Conservation (phyloP, 148 eudicot species). For the Dianthus caryophyllus region DNA sequence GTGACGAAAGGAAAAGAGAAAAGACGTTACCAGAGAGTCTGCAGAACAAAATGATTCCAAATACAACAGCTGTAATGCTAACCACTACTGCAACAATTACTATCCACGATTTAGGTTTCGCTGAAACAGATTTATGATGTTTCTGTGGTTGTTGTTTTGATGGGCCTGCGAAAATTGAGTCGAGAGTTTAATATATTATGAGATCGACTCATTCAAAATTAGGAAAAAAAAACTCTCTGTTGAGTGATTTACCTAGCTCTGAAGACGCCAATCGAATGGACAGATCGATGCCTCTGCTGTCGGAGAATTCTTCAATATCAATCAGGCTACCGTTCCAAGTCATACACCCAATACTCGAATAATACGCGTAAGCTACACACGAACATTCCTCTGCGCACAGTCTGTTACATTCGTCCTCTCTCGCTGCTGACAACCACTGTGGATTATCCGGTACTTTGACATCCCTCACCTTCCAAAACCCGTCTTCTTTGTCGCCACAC, state of each 20-base stretch:
- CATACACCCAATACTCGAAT: slow-evolving; percentile 39
- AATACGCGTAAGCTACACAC: slow-evolving; percentile 39
- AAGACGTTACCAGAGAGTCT: slow-evolving; percentile 8
- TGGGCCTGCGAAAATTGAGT: background rate
- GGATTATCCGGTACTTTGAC: slow-evolving; percentile 42
- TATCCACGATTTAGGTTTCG: slow-evolving; percentile 1
- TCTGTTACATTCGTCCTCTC: slow-evolving; percentile 27
- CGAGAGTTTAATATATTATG: background rate
- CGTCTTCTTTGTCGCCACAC: slow-evolving; percentile 37
- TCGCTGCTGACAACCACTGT: background rate
- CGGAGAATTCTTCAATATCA: slow-evolving; percentile 32
- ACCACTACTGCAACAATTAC: background rate
- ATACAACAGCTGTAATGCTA: background rate
- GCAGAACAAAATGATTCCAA: slow-evolving; percentile 7
- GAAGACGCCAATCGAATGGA: slow-evolving; percentile 35
- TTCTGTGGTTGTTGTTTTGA: slow-evolving; percentile 12
- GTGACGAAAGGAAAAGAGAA: background rate
- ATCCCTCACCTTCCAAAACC: slow-evolving; percentile 28
- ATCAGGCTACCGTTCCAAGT: slow-evolving; percentile 33
- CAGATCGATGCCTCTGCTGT: slow-evolving; percentile 28
- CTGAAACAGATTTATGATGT: background rate
- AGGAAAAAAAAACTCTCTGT: too few species aligned
- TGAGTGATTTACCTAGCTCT: slow-evolving; percentile 26
- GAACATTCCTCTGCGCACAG: slow-evolving; percentile 35
- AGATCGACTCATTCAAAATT: too few species aligned